Base-by-base conservation (phyloP, 2,329 filamentous ascomycete genomes). In the Diaporthe batatas region DNA sequence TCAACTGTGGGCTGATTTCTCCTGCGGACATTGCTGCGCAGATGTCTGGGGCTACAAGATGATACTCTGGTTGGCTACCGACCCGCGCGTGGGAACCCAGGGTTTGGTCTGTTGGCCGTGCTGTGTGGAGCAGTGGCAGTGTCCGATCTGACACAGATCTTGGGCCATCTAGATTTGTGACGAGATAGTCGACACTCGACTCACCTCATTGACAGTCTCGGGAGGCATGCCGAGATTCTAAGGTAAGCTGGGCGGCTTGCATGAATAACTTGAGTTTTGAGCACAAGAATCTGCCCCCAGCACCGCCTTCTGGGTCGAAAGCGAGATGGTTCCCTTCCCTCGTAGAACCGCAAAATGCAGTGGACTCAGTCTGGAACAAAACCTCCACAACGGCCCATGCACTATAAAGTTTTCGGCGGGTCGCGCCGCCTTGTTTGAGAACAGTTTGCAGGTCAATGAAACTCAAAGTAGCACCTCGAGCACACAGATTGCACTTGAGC, bases 381-480 rank as follows among this genome's bases (percentile, higher is more conserved):
- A 36, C 62, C 39, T 53, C 32, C 47, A 7, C 18, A 14, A 53
- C 39, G 62, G 62, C 62, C 47, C 44, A 53, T 53, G 62, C 47
- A 39, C 62, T 29, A 53, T 39, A 39, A 67, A n/a, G 44, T 67
- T 67, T 53, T 67, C 14, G 32, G 53, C 29, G 62, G 62, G 62
- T 67, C 62, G 62, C 14, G n/a, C 62, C 62, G 62, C 62, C n/a
- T n/a, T n/a, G 62, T 67, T 53, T 67, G 47, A 53, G 62, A 53
- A 39, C 11, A 6, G 5, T 29, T 21, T 14, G 32, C 62, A 67
- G 47, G 51, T 65, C 29, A 34, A 67, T 67, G 44, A 67, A 67
- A 67, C 62, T 67, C 32, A 21, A 14, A 7, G 62, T 67, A 67
- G 47, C 32, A 53, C 47, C 32, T 53, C 39, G 62, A 53, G 18